These are phyloP conservation scores for Chaetomium olivaceum DNA, from an alignment of 2,329 filamentous ascomycete genomes.

Conservation along the genomic window DNA sequence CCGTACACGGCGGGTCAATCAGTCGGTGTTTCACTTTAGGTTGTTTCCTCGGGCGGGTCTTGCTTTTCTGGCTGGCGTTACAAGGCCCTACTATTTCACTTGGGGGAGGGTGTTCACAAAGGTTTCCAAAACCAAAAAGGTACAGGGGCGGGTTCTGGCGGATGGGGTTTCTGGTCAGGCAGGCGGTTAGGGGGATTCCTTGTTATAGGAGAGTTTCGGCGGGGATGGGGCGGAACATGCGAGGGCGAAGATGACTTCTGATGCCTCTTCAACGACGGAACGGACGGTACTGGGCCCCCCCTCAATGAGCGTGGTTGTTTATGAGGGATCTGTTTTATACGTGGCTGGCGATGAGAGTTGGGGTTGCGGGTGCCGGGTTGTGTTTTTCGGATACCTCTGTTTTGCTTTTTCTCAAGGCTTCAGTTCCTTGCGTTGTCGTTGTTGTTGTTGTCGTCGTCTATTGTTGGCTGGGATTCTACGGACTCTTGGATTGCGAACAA, in stretches of 20 bases:
- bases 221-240: background rate
- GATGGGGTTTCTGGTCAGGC: background rate
- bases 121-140: conserved; percentile 14
- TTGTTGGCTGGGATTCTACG: background rate
- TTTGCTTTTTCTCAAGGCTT: background rate
- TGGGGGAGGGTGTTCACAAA: background rate
- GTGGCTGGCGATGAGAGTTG: conserved; percentile 3
- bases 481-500: conserved; percentile 2
- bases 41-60: background rate
- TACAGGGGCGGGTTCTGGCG: background rate
- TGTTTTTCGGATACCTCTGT: conserved; percentile 12
- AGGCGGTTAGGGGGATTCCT: background rate
- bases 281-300: background rate
- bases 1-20: background rate
- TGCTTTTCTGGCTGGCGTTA: background rate
- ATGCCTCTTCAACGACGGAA: conserved; percentile 4
- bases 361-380: background rate
- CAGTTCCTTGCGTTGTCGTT: background rate
- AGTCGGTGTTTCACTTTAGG: background rate
- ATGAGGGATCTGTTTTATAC: conserved; percentile 1
- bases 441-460: background rate
- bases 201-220: background rate
- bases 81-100: background rate
- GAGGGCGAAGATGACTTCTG: background rate
- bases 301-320: background rate